These are phyloP conservation scores for Parathielavia hyrcaniae DNA, from an alignment of 495 filamentous ascomycete species.

Conservation along the genomic window DNA sequence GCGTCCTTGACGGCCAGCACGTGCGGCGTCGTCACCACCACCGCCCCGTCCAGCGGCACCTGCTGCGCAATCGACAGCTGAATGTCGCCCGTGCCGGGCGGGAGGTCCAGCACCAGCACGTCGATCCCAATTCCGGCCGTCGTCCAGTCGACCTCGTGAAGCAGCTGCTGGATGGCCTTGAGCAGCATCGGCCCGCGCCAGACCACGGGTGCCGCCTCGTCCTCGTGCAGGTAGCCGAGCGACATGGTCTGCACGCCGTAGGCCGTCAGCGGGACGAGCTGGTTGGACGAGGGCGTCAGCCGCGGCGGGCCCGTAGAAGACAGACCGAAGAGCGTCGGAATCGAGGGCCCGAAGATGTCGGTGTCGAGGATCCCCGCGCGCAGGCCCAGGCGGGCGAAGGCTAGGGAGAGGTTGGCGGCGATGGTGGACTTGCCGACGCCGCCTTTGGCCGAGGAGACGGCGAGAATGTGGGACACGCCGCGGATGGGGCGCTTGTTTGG, in stretches of 20 bases:
- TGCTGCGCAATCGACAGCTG: conserved; percentile 93
- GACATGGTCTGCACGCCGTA: conserved; percentile 98
- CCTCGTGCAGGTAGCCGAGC: conserved; percentile 86
- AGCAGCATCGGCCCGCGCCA: conserved; percentile 98
- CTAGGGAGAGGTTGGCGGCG: conserved; percentile 81
- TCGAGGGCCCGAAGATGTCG: conserved; percentile 93
- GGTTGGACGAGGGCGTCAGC: conserved; percentile 58
- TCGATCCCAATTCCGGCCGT: conserved; percentile 61
- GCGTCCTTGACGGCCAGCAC: conserved; percentile 85
- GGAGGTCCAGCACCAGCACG: conserved; percentile 82
- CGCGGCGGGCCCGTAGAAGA: conserved; percentile 52
- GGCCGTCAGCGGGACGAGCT: conserved; percentile 81
- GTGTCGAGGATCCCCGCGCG: conserved; percentile 85
- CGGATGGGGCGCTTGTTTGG: conserved; percentile 73
- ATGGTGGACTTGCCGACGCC: conserved; percentile 96
- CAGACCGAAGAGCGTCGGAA: conserved; percentile 83
- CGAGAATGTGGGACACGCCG: conserved; percentile 79
- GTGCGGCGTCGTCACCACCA: conserved; percentile 93
- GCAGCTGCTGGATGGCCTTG: conserved; percentile 91
- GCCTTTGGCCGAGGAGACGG: conserved; percentile 91
- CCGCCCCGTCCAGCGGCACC: conserved; percentile 66
- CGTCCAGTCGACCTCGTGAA: conserved; percentile 91
- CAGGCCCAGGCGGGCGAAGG: conserved; percentile 72
- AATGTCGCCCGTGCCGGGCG: conserved; percentile 90
- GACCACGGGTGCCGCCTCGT: conserved; percentile 67